phyloP scores from a whole-genome alignment of 768 basidiomycete species.

The Lyophyllum decastes region DNA sequence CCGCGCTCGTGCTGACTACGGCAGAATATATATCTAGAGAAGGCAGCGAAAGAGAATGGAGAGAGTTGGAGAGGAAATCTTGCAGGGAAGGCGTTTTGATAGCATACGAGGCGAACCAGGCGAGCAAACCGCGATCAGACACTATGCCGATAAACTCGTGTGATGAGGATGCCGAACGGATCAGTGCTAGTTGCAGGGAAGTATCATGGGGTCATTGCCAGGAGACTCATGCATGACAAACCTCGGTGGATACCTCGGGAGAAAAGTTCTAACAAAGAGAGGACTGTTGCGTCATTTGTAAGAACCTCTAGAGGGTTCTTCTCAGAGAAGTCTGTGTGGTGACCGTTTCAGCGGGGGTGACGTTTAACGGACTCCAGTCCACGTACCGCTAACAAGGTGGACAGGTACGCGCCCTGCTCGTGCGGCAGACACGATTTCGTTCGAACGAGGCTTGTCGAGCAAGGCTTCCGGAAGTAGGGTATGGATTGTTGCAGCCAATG shows the following conservation, averaged over 20 bases:
- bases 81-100: slow-evolving; percentile 46
- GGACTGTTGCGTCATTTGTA: slow-evolving; percentile 60
- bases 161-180: slow-evolving; percentile 47
- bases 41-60: slow-evolving; percentile 58
- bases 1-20: slow-evolving; percentile 64
- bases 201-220: not conserved
- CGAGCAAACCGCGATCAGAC: slow-evolving; percentile 70
- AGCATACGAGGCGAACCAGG: slow-evolving; percentile 65
- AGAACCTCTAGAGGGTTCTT: slow-evolving; percentile 77
- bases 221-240: slow-evolving; percentile 25
- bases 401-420: slow-evolving; percentile 74
- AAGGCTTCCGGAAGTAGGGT: slow-evolving; percentile 64
- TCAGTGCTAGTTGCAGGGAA: slow-evolving; percentile 43
- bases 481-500: slow-evolving; percentile 78
- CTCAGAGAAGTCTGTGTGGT: slow-evolving; percentile 69
- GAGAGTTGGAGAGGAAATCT: slow-evolving; percentile 52
- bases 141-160: slow-evolving; percentile 66
- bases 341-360: slow-evolving; percentile 2
- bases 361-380: not conserved
- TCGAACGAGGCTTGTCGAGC: slow-evolving; percentile 56
- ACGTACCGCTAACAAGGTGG: slow-evolving; percentile 75
- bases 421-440: slow-evolving; percentile 74
- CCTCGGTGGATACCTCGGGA: slow-evolving; percentile 75
- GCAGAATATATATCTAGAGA: slow-evolving; percentile 63
- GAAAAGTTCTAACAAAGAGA: slow-evolving; percentile 66